These are phyloP conservation scores for Talaromyces piceae DNA, from an alignment of 2,329 filamentous ascomycete genomes.

Conservation along the genomic window DNA sequence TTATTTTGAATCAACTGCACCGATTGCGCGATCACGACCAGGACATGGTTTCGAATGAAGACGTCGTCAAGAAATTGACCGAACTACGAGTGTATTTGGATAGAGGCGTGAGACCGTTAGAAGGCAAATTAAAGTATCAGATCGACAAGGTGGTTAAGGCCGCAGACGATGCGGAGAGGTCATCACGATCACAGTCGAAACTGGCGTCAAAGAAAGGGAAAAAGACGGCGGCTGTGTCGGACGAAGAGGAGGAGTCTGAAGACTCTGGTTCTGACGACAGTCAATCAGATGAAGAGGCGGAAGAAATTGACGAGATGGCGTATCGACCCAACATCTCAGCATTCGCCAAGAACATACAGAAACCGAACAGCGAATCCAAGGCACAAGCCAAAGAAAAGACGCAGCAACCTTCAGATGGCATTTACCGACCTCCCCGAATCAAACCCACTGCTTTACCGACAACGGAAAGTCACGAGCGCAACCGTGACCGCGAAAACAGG, in stretches of 20 bases:
- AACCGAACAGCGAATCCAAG: constrained; percentile 17
- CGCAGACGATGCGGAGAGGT: constrained; percentile 50
- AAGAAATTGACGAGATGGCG: constrained; percentile 52
- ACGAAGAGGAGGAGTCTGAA: constrained; percentile 36
- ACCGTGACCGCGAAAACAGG: constrained; percentile 47
- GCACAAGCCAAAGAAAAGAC: constrained; percentile 18
- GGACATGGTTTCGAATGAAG: constrained; percentile 40
- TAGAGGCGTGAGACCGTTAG: constrained; percentile 81
- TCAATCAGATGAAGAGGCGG: constrained; percentile 37
- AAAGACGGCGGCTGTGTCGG: constrained; percentile 24
- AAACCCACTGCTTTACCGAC: constrained; percentile 77
- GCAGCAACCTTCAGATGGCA: constrained; percentile 47
- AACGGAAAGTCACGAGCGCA: constrained; percentile 46
- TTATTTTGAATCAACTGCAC: constrained; percentile 74
- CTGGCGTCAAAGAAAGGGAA: constrained; percentile 23
- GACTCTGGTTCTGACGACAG: constrained; percentile 19
- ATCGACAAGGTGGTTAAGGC: constrained; percentile 90
- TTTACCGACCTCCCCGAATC: constrained; percentile 85
- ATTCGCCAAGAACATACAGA: constrained; percentile 34
- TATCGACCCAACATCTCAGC: constrained; percentile 54
- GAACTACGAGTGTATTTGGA: constrained; percentile 90
- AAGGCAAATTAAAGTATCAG: constrained; percentile 86
- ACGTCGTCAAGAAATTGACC: constrained; percentile 77
- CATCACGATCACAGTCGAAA: constrained; percentile 19
- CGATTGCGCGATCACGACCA: constrained; percentile 29